Conservation (phyloP, 176 grass and related monocot species). For the Avena insularis region DNA sequence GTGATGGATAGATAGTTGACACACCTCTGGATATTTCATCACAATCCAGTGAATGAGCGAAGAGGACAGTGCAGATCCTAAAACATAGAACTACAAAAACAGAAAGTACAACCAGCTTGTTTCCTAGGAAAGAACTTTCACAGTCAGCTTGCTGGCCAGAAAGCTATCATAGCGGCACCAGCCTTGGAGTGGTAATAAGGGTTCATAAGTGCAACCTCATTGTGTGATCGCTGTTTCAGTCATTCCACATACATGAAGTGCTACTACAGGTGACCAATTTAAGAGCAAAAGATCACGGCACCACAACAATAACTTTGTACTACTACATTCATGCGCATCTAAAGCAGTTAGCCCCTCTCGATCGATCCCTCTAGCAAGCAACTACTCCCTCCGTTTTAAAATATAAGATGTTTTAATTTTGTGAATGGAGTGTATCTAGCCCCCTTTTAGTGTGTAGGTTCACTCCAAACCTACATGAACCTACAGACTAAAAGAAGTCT, state of each 20-base stretch:
- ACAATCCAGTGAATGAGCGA: background rate
- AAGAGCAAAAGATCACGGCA: constrained; percentile 10
- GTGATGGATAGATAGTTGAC: background rate
- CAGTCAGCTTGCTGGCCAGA: background rate
- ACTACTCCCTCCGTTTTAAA: too few relatives aligned
- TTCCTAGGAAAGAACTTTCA: background rate
- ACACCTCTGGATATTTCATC: background rate
- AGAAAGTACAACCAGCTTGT: background rate
- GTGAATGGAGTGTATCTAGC: too few relatives aligned
- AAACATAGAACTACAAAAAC: background rate
- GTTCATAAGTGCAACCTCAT: constrained; percentile 13
- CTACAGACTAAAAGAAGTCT: too few relatives aligned
- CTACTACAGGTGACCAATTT: constrained; percentile 15
- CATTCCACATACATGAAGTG: constrained; percentile 29
- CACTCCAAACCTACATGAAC: too few relatives aligned
- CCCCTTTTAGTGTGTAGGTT: too few relatives aligned
- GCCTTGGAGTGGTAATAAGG: background rate
- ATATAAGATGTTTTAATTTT: too few relatives aligned
- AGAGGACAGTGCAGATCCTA: constrained; percentile 4
- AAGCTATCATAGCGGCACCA: background rate
- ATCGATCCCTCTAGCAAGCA: constrained; percentile 24
- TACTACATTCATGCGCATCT: background rate
- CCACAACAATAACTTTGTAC: constrained; percentile 28
- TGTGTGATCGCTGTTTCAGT: constrained; percentile 2
- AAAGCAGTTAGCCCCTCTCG: background rate